These are phyloP conservation scores for Diaporthe caulivora DNA, from an alignment of 2,329 filamentous ascomycete genomes.

Conservation along the genomic window DNA sequence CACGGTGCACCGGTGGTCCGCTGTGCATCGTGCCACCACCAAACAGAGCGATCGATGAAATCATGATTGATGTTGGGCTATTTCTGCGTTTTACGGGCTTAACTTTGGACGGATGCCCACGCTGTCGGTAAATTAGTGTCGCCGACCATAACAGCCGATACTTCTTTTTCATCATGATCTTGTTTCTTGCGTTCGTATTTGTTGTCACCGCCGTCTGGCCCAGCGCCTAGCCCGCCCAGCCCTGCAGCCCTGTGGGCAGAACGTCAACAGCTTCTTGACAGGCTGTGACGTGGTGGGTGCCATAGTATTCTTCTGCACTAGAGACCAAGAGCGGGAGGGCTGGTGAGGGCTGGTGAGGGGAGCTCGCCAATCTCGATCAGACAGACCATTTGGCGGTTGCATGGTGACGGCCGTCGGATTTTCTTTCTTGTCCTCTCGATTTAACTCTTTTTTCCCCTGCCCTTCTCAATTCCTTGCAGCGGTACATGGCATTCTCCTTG, in stretches of 20 bases:
- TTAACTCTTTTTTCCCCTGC: too few species aligned
- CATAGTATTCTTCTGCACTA: conserved; percentile 1
- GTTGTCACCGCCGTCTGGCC: conserved; percentile 1
- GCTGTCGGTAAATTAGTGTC: conserved; percentile 18
- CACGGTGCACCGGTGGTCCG: not conserved
- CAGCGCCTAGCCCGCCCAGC: not conserved
- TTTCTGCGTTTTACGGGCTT: too few species aligned
- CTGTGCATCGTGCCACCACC: not conserved
- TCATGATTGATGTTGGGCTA: not conserved
- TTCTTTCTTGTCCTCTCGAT: not conserved
- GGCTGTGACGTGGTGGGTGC: conserved; percentile 3
- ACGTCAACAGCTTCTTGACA: not conserved
- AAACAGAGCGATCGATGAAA: not conserved
- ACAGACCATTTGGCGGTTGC: conserved; percentile 29
- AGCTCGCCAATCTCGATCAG: conserved; percentile 16
- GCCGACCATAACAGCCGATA: conserved; percentile 17
- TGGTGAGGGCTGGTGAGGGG: too few species aligned
- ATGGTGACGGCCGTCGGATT: conserved; percentile 20
- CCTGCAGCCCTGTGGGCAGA: conserved; percentile 21
- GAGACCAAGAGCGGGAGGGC: not conserved
- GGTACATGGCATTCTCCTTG: not conserved
- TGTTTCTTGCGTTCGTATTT: conserved; percentile 7
- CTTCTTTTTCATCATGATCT: not conserved
- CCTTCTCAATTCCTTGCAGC: not conserved
- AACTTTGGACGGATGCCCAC: not conserved